Evolutionary conservation across 2,329 filamentous ascomycete species (phyloP).

Genomic region (Phyllosticta citriasiana): DNA sequence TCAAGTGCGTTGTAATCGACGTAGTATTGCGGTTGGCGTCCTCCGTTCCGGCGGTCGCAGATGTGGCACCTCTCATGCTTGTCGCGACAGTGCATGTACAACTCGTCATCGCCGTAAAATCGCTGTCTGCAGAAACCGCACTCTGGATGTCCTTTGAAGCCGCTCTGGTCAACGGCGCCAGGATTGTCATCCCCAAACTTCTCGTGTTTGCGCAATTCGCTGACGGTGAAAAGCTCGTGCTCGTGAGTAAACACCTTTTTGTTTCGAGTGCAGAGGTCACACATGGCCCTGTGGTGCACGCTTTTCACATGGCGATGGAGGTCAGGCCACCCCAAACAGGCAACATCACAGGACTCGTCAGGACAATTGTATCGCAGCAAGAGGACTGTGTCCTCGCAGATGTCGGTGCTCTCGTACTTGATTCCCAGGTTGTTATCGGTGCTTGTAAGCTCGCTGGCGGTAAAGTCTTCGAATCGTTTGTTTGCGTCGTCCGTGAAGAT

Average conservation of each 20-base stretch:
- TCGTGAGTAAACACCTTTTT: constrained; percentile 99
- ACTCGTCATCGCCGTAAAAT: constrained; percentile 93
- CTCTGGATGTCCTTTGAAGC: constrained; percentile 90
- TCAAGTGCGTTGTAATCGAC: constrained; percentile 80
- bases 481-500: constrained; percentile 81
- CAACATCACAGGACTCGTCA: constrained; percentile 71
- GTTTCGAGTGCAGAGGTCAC: constrained; percentile 80
- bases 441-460: constrained; percentile 59
- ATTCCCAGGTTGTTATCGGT: constrained; percentile 83
- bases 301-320: constrained; percentile 72
- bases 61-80: constrained; percentile 94
- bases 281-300: constrained; percentile 79
- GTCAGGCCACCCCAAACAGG: constrained; percentile 71
- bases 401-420: constrained; percentile 78
- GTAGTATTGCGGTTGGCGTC: constrained; percentile 77
- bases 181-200: constrained; percentile 82
- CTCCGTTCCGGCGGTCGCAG: constrained; percentile 60
- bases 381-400: constrained; percentile 81
- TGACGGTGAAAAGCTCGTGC: constrained; percentile 78
- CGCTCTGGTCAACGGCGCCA: constrained; percentile 81
- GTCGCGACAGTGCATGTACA: constrained; percentile 86
- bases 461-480: constrained; percentile 82
- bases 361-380: constrained; percentile 93
- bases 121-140: constrained; percentile 86
- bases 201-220: constrained; percentile 79